phyloP scores from a whole-genome alignment of 1,284 basidiomycete genomes.

The Boletus sp. region DNA sequence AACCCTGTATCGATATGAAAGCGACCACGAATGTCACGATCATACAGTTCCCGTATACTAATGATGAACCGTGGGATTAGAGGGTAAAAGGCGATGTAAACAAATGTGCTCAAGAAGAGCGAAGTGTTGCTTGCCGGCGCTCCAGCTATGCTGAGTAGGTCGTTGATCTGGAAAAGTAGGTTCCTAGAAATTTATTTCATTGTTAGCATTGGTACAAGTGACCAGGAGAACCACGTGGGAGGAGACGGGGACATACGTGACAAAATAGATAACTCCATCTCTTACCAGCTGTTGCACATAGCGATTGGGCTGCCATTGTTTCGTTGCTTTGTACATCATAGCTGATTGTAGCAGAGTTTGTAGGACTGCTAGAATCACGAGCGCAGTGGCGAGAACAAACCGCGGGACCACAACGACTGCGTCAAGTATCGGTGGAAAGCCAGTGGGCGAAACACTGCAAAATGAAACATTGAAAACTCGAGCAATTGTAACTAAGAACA shows the following conservation, averaged over 20 bases:
- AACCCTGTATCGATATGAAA: not conserved
- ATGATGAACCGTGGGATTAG: slow-evolving; percentile 10
- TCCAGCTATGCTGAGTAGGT: not conserved
- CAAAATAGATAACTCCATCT: slow-evolving; percentile 12
- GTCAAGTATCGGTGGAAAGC: not conserved
- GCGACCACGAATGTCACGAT: not conserved
- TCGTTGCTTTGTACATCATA: not conserved
- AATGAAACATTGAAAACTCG: not conserved
- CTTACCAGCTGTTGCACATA: not conserved
- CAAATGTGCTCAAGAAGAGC: not conserved
- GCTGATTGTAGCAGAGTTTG: not conserved
- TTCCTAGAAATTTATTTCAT: not conserved
- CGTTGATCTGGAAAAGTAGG: not conserved
- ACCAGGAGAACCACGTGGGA: not conserved
- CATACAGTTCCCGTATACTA: not conserved
- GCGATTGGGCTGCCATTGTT: not conserved
- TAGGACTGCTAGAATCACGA: not conserved
- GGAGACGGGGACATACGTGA: slow-evolving; percentile 1
- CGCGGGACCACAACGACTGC: not conserved
- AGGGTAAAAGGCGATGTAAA: not conserved
- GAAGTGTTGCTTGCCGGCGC: no score
- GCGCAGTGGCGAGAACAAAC: not conserved
- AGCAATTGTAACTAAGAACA: not conserved
- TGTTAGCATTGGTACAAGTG: not conserved
- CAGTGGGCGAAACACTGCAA: not conserved